These are phyloP conservation scores for Crataegus laevigata DNA, from an alignment of 306 rosid genomes.

Conservation along the genomic window DNA sequence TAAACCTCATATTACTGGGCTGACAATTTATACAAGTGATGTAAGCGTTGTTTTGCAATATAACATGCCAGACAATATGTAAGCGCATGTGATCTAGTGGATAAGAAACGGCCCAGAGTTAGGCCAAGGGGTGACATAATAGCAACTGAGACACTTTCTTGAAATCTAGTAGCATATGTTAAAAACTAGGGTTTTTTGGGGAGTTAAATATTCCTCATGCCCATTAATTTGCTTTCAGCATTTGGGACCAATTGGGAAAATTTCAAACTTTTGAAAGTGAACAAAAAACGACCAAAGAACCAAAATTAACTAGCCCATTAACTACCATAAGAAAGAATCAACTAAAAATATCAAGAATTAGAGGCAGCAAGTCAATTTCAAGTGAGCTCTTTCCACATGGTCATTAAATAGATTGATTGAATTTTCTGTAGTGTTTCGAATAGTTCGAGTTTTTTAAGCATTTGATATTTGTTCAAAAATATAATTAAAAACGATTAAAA, in stretches of 20 bases:
- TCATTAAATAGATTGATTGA: not conserved
- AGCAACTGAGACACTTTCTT: not conserved
- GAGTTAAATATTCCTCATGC: not conserved
- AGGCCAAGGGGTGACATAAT: not conserved
- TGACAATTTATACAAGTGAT: too few species aligned
- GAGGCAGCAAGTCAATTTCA: not conserved
- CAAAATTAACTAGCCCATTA: not conserved
- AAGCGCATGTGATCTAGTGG: not conserved
- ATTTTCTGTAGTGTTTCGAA: too few species aligned
- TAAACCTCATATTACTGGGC: too few species aligned
- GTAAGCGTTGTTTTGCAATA: too few species aligned
- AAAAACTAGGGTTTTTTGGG: not conserved
- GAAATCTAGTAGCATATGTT: not conserved
- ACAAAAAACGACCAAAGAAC: not conserved
- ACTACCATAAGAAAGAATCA: not conserved
- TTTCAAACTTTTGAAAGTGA: constrained; percentile 7
- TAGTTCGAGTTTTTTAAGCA: too few species aligned
- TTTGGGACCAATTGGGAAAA: not conserved
- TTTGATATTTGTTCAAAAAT: too few species aligned
- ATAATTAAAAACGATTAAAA: too few species aligned
- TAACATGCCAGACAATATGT: too few species aligned
- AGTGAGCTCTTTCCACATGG: not conserved
- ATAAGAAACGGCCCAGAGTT: not conserved
- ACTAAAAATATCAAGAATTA: not conserved
- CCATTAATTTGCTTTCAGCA: not conserved